A percentile compares a stretch with the other conserved stretches of the same genome.
Evolutionary conservation across 345 rosid species (phyloP).

Genomic region (Abelmoschus esculentus): DNA sequence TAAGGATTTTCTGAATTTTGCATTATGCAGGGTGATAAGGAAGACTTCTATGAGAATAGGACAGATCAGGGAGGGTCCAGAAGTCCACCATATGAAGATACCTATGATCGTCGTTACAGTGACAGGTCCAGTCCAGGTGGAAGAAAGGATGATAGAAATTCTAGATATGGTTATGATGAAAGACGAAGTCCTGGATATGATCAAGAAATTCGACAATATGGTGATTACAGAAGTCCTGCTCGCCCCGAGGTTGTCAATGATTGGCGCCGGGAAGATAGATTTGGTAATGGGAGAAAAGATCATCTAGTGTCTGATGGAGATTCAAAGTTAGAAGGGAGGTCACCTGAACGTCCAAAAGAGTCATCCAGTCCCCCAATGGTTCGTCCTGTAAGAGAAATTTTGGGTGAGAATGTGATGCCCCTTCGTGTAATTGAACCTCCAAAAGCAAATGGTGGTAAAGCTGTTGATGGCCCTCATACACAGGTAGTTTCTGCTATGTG

Average conservation of each 20-base stretch:
- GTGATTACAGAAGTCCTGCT: slow-evolving; percentile 45
- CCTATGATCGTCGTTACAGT: slow-evolving; percentile 56
- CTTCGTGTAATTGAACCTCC: slow-evolving; percentile 83
- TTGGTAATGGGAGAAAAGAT: slow-evolving; percentile 60
- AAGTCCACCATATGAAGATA: slow-evolving; percentile 77
- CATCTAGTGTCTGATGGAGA: slow-evolving; percentile 42
- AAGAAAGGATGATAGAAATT: slow-evolving; percentile 46
- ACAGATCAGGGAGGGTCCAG: slow-evolving; percentile 64
- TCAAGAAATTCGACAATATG: slow-evolving; percentile 46
- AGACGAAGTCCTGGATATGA: slow-evolving; percentile 65
- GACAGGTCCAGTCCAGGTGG: slow-evolving; percentile 81
- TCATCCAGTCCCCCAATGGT: slow-evolving; percentile 71
- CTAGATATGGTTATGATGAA: slow-evolving; percentile 38
- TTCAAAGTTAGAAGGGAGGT: slow-evolving; percentile 47
- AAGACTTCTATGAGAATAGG: slow-evolving; percentile 49
- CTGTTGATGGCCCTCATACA: slow-evolving; percentile 39
- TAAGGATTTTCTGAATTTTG: neutral
- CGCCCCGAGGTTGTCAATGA: slow-evolving; percentile 76
- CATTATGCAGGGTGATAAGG: slow-evolving; percentile 57
- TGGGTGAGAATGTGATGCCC: slow-evolving; percentile 81
- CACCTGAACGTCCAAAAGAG: slow-evolving; percentile 64
- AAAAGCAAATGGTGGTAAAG: slow-evolving; percentile 48
- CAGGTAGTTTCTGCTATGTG: slow-evolving; percentile 42
- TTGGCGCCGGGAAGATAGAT: slow-evolving; percentile 95
- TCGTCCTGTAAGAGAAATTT: slow-evolving; percentile 39